Conservation (phyloP, 2,329 filamentous ascomycete genomes). For the Fusarium tuaranense region DNA sequence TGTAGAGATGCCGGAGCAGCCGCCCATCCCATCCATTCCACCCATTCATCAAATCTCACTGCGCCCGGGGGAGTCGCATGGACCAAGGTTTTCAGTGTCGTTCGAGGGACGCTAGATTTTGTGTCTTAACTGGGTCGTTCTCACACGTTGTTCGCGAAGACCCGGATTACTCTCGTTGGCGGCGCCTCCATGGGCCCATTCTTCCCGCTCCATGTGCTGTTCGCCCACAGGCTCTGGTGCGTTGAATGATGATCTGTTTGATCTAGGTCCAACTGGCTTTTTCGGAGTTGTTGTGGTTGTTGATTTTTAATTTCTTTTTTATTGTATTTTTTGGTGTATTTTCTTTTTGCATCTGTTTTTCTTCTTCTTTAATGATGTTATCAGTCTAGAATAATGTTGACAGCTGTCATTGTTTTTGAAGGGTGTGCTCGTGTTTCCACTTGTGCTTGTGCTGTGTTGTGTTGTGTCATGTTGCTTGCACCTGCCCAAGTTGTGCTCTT, state of each 20-base stretch:
- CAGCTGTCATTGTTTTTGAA: not conserved
- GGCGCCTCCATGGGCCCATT: conserved; percentile 45
- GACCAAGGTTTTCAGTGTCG: conserved; percentile 6
- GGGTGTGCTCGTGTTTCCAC: not conserved
- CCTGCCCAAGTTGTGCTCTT: not conserved
- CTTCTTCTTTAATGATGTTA: not conserved
- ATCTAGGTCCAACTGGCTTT: not conserved
- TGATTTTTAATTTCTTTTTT: not conserved
- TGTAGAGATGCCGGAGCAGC: conserved; percentile 33
- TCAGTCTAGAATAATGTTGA: not conserved
- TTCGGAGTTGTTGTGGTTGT: not conserved
- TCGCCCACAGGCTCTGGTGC: conserved; percentile 33
- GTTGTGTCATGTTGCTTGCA: not conserved
- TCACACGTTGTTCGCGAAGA: conserved; percentile 42
- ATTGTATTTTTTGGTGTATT: not conserved
- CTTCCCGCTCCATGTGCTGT: conserved; percentile 38
- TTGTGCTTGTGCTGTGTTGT: not conserved
- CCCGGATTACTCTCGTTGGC: conserved; percentile 37
- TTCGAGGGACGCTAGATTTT: conserved; percentile 20
- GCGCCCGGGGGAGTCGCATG: not conserved
- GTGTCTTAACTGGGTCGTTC: conserved; percentile 25
- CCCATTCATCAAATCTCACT: conserved; percentile 9
- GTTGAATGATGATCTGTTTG: conserved; percentile 32
- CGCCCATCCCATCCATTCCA: conserved; percentile 5
- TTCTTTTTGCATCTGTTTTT: not conserved